Percentiles rank a stretch among this genome's conserved stretches.
Conservation (phyloP, 78 protist genomes). For the Carpediemonas membranifera region DNA sequence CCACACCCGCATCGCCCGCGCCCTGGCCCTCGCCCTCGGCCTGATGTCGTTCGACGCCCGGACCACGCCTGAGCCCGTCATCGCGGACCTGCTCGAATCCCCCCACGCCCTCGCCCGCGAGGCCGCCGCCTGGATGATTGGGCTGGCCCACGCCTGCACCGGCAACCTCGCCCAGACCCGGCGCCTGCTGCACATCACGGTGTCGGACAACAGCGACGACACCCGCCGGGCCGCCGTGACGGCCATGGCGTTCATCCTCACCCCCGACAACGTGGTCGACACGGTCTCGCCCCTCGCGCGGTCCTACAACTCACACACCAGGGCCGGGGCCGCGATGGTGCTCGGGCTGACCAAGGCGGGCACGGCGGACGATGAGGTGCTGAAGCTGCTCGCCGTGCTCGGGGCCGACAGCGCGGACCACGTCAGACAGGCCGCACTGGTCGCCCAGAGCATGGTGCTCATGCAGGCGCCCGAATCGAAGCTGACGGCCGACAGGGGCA, state of each 20-base stretch:
- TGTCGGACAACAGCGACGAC: conserved; percentile 82
- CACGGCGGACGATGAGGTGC: conserved; percentile 66
- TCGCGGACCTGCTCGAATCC: no score
- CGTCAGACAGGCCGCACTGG: conserved; percentile 64
- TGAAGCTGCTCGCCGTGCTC: neutral
- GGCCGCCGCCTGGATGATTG: no score
- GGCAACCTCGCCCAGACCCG: conserved; percentile 3
- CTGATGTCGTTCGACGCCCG: no score
- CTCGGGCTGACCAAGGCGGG: conserved; percentile 93
- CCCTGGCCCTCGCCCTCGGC: no score
- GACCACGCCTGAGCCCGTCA: no score
- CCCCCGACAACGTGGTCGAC: no score
- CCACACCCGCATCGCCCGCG: no score
- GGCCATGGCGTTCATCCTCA: conserved; percentile 76
- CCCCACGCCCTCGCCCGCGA: no score
- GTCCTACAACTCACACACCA: conserved; percentile 90
- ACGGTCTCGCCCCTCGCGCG: conserved; percentile 72
- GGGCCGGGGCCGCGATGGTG: conserved; percentile 89
- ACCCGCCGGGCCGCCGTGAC: conserved; percentile 94
- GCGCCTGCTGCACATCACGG: conserved; percentile 84
- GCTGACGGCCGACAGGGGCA: conserved; percentile 35
- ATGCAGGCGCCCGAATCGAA: conserved; percentile 51
- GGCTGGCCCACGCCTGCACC: no score
- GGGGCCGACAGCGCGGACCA: neutral
- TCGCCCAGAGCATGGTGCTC: conserved; percentile 81